Percentiles rank a stretch among this genome's conserved stretches.
These are phyloP conservation scores for Phlyctochytrium planicorne DNA, from an alignment of 192 early-diverging fungal genomes.

Conservation along the genomic window DNA sequence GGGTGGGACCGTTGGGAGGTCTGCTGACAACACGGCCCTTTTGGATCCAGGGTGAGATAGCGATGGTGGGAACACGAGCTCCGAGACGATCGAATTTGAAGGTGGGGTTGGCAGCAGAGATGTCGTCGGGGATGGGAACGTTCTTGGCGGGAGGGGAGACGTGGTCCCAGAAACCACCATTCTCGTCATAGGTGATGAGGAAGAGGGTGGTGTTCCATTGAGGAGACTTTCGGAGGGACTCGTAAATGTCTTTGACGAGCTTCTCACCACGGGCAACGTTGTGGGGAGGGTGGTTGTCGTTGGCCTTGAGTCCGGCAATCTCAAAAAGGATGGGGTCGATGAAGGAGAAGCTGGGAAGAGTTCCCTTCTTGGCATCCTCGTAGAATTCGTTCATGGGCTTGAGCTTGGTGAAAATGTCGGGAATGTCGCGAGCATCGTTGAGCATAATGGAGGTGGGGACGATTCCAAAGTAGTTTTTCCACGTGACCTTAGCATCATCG, in stretches of 20 bases:
- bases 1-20: constrained; percentile 18
- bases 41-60: constrained; percentile 44
- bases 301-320: constrained; percentile 11
- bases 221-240: constrained; percentile 42
- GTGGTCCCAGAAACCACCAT: constrained; percentile 53
- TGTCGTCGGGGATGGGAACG: constrained; percentile 48
- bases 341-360: constrained; percentile 31
- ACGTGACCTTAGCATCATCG: constrained; percentile 9
- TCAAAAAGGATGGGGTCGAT: constrained; percentile 30
- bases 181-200: constrained; percentile 54
- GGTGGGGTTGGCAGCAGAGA: neutral
- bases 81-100: constrained; percentile 54
- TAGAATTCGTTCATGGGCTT: constrained; percentile 16
- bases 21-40: constrained; percentile 35
- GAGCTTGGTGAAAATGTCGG: constrained; percentile 8
- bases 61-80: constrained; percentile 49
- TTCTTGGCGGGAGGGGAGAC: constrained; percentile 39
- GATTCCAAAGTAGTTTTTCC: constrained; percentile 26
- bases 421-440: constrained; percentile 17
- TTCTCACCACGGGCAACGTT: constrained; percentile 26
- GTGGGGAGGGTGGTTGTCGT: constrained; percentile 34
- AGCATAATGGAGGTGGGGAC: constrained; percentile 16
- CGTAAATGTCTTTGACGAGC: constrained; percentile 44
- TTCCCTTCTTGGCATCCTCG: constrained; percentile 25
- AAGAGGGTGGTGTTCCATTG: constrained; percentile 51